Evolutionary conservation across 306 rosid genomes (phyloP).

Genomic region (Medicago ruthenica): DNA sequence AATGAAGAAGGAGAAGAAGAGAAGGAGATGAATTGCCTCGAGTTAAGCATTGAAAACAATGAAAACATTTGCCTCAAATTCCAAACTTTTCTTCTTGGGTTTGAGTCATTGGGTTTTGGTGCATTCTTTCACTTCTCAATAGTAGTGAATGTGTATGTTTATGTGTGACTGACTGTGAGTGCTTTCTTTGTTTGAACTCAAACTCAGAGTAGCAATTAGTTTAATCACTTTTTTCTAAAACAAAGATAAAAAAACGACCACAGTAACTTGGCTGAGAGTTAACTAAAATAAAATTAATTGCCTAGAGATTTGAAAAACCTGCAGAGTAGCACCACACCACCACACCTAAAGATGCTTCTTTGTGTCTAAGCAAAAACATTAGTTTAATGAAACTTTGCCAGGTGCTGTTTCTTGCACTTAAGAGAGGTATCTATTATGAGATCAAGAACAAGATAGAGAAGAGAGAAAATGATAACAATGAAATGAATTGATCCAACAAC

Average conservation of each 20-base stretch:
- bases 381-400: conserved; percentile 45
- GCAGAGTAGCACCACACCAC: conserved; percentile 44
- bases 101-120: conserved; percentile 57
- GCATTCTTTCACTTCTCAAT: conserved; percentile 34
- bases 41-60: conserved; percentile 59
- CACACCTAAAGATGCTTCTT: conserved; percentile 57
- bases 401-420: conserved; percentile 45
- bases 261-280: conserved; percentile 29
- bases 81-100: conserved; percentile 58
- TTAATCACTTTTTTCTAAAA: conserved; percentile 9
- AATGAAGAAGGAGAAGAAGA: conserved; percentile 44
- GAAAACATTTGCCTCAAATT: conserved; percentile 70
- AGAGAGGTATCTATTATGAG: too few species aligned
- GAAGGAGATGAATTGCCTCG: too few species aligned
- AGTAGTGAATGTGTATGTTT: conserved; percentile 44
- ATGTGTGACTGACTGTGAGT: conserved; percentile 20
- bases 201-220: conserved; percentile 42
- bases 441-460: too few species aligned
- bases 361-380: conserved; percentile 47
- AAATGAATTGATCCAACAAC: too few species aligned
- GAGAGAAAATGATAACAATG: too few species aligned
- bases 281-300: conserved; percentile 44
- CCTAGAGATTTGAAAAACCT: conserved; percentile 61
- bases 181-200: conserved; percentile 63
- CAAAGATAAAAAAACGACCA: conserved; percentile 29